phyloP scores from a whole-genome alignment of 164 flowering plant species.

The Macadamia integrifolia region DNA sequence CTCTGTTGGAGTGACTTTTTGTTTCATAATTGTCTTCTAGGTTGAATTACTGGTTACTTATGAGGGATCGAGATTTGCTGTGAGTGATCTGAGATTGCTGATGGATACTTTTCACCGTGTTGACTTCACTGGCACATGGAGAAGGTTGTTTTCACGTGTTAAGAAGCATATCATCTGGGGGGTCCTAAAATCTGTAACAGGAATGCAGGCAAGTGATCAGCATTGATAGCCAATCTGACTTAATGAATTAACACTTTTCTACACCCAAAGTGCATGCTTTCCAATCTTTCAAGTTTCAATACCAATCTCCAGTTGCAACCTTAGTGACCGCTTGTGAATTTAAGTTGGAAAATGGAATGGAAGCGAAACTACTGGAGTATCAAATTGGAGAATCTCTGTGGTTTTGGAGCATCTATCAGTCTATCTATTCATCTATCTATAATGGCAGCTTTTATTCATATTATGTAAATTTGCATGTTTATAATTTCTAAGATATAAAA shows the following conservation, averaged over 20 bases:
- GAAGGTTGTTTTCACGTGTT: constrained; percentile 84
- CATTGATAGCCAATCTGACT: background rate
- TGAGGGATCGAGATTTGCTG: constrained; percentile 90
- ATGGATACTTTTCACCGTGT: constrained; percentile 94
- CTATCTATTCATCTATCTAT: no score
- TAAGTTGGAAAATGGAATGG: no score
- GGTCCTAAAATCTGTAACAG: constrained; percentile 95
- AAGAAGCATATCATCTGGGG: constrained; percentile 99
- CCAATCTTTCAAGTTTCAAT: constrained; percentile 1
- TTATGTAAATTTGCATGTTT: no score
- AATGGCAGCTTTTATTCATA: no score
- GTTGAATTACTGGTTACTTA: constrained; percentile 91
- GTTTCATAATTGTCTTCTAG: constrained; percentile 27
- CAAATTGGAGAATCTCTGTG: no score
- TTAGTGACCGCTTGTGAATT: no score
- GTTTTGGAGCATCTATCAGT: no score
- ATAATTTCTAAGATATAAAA: no score
- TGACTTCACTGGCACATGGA: constrained; percentile 96
- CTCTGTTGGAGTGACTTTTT: background rate
- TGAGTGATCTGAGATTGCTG: constrained; percentile 79
- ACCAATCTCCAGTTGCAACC: no score
- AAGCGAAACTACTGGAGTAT: no score
- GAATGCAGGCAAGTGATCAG: constrained; percentile 76
- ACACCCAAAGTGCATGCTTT: background rate
- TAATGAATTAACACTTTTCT: background rate